phyloP scores from a whole-genome alignment of 176 grass and related monocot genomes.

The Triticum urartu region DNA sequence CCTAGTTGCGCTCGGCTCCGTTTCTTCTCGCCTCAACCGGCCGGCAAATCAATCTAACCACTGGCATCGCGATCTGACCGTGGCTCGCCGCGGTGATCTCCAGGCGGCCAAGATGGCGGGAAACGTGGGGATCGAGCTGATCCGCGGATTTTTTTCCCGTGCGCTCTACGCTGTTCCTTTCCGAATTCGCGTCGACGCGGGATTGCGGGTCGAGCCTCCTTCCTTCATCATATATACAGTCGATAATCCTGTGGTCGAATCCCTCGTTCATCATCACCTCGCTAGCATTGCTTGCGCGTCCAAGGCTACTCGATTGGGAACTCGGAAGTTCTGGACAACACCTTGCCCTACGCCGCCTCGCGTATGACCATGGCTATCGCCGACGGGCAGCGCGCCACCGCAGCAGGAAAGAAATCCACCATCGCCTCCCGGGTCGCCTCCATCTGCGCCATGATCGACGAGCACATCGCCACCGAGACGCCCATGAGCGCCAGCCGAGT shows the following conservation, averaged over 20 bases:
- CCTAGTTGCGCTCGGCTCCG: too few species aligned
- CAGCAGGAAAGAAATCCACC: neutral
- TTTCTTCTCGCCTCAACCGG: too few species aligned
- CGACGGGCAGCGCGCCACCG: neutral
- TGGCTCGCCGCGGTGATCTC: too few species aligned
- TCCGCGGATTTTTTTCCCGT: neutral
- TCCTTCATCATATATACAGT: neutral
- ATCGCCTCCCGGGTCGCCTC: neutral
- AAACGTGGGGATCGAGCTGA: too few species aligned
- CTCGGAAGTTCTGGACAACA: too few species aligned
- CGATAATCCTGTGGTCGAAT: neutral
- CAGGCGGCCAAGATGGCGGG: too few species aligned
- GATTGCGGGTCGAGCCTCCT: neutral
- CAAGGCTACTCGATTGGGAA: neutral
- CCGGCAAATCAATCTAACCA: too few species aligned
- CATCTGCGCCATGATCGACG: slow-evolving; percentile 4
- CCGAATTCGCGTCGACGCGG: neutral
- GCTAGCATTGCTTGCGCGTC: neutral
- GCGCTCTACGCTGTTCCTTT: neutral
- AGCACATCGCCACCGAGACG: neutral
- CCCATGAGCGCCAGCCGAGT: neutral
- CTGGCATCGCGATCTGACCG: too few species aligned
- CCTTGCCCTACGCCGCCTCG: too few species aligned
- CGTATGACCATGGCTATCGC: neutral
- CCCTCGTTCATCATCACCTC: neutral